Evolutionary conservation across 768 basidiomycete genomes (phyloP), one percentile per base, ranked within the genome.

Genomic region (Tylopilus felleus): DNA sequence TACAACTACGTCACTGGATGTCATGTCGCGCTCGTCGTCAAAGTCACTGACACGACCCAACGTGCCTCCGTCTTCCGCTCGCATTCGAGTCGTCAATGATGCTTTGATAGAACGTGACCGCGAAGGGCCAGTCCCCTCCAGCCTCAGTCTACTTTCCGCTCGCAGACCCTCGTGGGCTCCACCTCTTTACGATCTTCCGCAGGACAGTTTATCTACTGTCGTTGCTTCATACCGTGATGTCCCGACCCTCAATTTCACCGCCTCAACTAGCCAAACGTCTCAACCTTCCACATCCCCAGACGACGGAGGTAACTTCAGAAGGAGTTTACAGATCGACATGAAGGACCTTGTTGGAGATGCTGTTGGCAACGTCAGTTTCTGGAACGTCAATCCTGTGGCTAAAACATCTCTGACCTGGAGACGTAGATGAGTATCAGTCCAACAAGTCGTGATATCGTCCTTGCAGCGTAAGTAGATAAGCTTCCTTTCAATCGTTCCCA

Each of bases 361-460:
- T 23, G 88, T 92, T 2, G 89, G 90, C 9, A 92, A 90, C 67
- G 89, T 90, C 51, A 65, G 87, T 77, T 17, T 7, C 23, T 12
- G 21, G 17, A 22, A 21, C 16, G 4, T 41, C 23, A 14, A 9
- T 19, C 1, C 38, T n/a, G 13, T 19, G 38, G n/a, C 2, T 7
- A 2, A 28, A 14, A 5, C 13, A 31, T 21, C 4, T 57, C 58
- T 60, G 41, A 61, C 56, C 21, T 17, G 17, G 14, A 2, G n/a
- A 23, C 25, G 2, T 38, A 93, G 90, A 91, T 93, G 91, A 91
- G 88, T 53, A 95, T 97, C 49, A 90, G 90, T 61, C 95, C 95
- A 10, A 78, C 86, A 6, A 88, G 84, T 49, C 80, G 95, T 21
- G 95, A 98, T 66, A 80, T 98, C 23, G 93, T 93, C 4, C 81